phyloP scores from a whole-genome alignment of 1,284 basidiomycete genomes.

The Apiotrichum sp. region DNA sequence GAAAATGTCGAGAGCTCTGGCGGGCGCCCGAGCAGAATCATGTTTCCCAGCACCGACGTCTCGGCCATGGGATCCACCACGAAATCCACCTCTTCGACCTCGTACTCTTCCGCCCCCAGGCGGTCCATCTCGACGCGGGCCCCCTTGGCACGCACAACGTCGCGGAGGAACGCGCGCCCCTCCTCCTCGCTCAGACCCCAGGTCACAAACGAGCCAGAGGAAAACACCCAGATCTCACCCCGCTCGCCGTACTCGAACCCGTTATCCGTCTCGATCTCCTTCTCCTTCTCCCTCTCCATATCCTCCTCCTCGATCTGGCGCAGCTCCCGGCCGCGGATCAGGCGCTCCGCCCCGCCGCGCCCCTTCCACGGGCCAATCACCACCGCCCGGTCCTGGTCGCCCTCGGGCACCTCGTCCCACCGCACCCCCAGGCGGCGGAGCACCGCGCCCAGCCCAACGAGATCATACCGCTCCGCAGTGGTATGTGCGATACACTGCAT shows the following conservation, averaged over 20 bases:
- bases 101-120: constrained; percentile 56
- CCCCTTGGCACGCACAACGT: constrained; percentile 55
- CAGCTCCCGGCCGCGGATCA: constrained; percentile 37
- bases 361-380: constrained; percentile 47
- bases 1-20: constrained; percentile 48
- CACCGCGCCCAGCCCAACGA: constrained; percentile 30
- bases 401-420: constrained; percentile 46
- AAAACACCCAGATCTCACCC: constrained; percentile 83
- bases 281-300: constrained; percentile 8
- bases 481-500: constrained; percentile 47
- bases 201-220: constrained; percentile 75
- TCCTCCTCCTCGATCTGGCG: constrained; percentile 11
- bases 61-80: constrained; percentile 78
- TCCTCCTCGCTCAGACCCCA: constrained; percentile 82
- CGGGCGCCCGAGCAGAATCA: constrained; percentile 76
- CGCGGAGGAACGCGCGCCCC: constrained; percentile 59
- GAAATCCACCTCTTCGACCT: constrained; percentile 85
- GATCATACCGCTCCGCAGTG: constrained; percentile 44
- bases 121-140: constrained; percentile 59
- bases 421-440: constrained; percentile 34
- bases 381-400: constrained; percentile 39
- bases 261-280: constrained; percentile 22
- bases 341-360: constrained; percentile 35
- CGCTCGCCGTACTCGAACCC: constrained; percentile 53
- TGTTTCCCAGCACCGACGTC: constrained; percentile 77